A percentile compares a stretch with the other conserved stretches of the same genome.
Conservation (phyloP, 2,329 filamentous ascomycete genomes). For the Fusarium pseudocircinatum region DNA sequence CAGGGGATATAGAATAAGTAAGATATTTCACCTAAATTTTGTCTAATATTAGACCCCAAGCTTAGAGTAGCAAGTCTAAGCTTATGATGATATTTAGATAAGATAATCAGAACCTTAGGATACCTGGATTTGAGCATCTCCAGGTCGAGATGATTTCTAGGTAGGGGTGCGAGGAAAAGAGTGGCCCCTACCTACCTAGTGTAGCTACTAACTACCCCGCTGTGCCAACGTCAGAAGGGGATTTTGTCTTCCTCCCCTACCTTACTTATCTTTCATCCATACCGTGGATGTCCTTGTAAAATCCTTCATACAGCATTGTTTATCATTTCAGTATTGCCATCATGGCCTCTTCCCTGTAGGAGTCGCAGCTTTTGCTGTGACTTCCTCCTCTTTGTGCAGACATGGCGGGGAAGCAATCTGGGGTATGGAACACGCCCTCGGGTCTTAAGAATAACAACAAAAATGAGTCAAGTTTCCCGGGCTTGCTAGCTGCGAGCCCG, state of each 20-base stretch:
- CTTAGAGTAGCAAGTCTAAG: not conserved
- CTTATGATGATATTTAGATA: not conserved
- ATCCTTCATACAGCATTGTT: slow-evolving; percentile 11
- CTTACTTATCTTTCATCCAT: slow-evolving; percentile 28
- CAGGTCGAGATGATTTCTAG: not conserved
- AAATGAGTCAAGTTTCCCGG: slow-evolving; percentile 62
- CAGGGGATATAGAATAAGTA: too few species aligned
- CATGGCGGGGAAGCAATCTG: slow-evolving; percentile 64
- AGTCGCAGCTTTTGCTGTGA: slow-evolving; percentile 65
- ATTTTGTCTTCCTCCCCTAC: slow-evolving; percentile 9
- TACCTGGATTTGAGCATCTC: not conserved
- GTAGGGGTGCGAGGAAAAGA: not conserved
- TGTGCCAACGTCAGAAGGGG: slow-evolving; percentile 37
- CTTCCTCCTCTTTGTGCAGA: slow-evolving; percentile 51
- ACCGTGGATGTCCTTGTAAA: slow-evolving; percentile 29
- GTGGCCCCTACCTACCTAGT: not conserved
- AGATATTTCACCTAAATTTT: not conserved
- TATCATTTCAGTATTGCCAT: slow-evolving; percentile 17
- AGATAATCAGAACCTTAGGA: not conserved
- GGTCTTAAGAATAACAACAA: slow-evolving; percentile 52
- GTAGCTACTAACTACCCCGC: slow-evolving; percentile 38
- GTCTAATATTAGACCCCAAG: not conserved
- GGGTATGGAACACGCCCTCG: slow-evolving; percentile 59
- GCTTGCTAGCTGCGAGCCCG: slow-evolving; percentile 56
- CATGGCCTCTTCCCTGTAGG: slow-evolving; percentile 61